These are phyloP conservation scores for Penicillium angulare DNA, from an alignment of 495 filamentous ascomycete genomes.

Conservation along the genomic window DNA sequence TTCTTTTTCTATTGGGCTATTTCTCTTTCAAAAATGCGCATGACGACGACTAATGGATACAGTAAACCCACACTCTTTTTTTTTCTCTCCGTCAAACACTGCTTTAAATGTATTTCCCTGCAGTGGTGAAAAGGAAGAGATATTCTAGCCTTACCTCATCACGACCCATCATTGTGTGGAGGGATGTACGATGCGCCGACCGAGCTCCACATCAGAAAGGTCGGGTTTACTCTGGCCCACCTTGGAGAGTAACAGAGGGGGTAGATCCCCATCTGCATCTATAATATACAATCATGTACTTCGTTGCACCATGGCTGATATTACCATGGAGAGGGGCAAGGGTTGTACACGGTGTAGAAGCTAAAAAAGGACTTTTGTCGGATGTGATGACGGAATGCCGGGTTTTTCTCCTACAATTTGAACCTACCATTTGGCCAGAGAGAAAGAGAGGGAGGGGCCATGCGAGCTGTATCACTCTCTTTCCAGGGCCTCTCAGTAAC, in stretches of 20 bases:
- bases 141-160: conserved; percentile 1
- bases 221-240: conserved; percentile 5
- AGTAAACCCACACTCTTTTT: background rate
- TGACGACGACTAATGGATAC: conserved; percentile 28
- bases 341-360: too few relatives aligned
- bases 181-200: conserved; percentile 1
- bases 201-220: background rate
- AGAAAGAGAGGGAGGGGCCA: too few relatives aligned
- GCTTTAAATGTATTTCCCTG: too few relatives aligned
- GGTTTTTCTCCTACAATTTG: conserved; percentile 8
- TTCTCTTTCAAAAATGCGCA: conserved; percentile 25
- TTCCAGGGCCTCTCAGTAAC: background rate
- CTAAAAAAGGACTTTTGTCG: too few relatives aligned
- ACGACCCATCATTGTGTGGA: conserved; percentile 1
- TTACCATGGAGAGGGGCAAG: background rate
- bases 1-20: conserved; percentile 4
- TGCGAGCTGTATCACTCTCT: conserved; percentile 22
- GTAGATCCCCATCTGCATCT: background rate
- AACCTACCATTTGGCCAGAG: background rate
- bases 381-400: conserved; percentile 6
- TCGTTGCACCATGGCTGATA: background rate
- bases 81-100: too few relatives aligned
- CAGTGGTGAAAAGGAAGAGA: background rate
- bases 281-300: background rate
- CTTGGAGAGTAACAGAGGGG: background rate